Evolutionary conservation across 1,284 basidiomycete genomes (phyloP), one percentile per base, ranked within the genome.

Genomic region (Taiwanofungus camphoratus): DNA sequence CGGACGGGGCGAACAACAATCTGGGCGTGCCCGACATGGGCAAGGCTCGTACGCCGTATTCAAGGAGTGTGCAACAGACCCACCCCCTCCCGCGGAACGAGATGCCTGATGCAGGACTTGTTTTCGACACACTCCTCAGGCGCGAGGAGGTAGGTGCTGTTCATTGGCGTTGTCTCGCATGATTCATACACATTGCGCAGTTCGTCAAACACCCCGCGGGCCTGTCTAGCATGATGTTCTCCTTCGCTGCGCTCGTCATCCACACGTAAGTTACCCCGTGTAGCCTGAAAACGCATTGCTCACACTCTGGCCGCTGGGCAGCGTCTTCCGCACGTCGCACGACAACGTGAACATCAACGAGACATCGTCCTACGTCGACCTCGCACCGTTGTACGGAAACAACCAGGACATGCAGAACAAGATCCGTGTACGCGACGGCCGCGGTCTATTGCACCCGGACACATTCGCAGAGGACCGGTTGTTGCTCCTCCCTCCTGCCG

Each of bases 301-400:
- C n/a, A 8, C 26, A 29, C 8, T 39, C 24, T 41, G n/a, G n/a
- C n/a, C n/a, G n/a, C n/a, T n/a, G 42, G 35, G 24, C 44, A 83
- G 80, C 24, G 77, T 86, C 36, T 88, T 87, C 72, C 82, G 83
- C 34, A 87, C 82, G 0, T 78, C 77, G 5, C 82, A 87, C 60
- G 60, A 57, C 1, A 67, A 86, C 44, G 69, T 73, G 21, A 74
- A 71, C 52, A 82, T 88, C 58, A 94, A 94, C 64, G 76, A 90
- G 57, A 91, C 91, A 5, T 88, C 87, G 0, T 87, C 87, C 9
- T 94, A 94, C 56, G 81, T 92, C 48, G 92, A 94, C 55, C 74
- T 94, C 2, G 75, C 79, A 6, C 87, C 87, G 0, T 64, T 92
- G 20, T 93, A 91, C 55, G 89, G 88, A 1, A 73, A 79, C 36